Base-by-base conservation (phyloP, 306 rosid genomes). In the Vigna angularis region DNA sequence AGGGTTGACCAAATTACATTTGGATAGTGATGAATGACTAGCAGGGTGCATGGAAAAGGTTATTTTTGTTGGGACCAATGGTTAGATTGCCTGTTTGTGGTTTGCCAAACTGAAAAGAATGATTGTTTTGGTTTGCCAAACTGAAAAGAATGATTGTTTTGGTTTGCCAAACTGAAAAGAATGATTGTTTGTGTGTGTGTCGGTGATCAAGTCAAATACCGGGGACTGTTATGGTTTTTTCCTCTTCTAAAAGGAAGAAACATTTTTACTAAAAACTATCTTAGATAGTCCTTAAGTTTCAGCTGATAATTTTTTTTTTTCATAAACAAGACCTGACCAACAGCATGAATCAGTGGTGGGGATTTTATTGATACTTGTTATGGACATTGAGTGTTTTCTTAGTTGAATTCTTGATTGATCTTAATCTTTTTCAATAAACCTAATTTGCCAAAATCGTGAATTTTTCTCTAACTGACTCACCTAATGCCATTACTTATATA, bases 21-120 rank as follows among this genome's bases (percentile, higher is more conserved):
- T 47, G 66, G 72, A 78, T 49, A 47, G 24, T 66, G 50, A 57
- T 62, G 69, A 82, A 45, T 76, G 73, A 30, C 55, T 15, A 55
- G n/a, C 44, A 57, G 9, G 50, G 34, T 64, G 79, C 51, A 32
- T 59, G 78, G 78, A 26, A 30, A 74, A 51, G 1, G 26, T 32
- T 74, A 69, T 79, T 51, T 34, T 22, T n/a, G 49, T 47, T 74
- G 65, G 51, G 59, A 42, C 55, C 47, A 73, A 16, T 66, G 49
- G 49, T 67, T 38, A 44, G 34, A 36, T 48, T 45, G 52, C 38
- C 38, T 38, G 28, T 66, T 20, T 40, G 4, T 36, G 26, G 65
- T 24, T 24, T 68, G 34, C 53, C 74, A 34, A 45, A 66, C 36
- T 9, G 6, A n/a, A n/a, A 73, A 14, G 4, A 42, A 44, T 44